Evolutionary conservation across 768 basidiomycete species (phyloP).

Genomic region (Tricholomella constricta): DNA sequence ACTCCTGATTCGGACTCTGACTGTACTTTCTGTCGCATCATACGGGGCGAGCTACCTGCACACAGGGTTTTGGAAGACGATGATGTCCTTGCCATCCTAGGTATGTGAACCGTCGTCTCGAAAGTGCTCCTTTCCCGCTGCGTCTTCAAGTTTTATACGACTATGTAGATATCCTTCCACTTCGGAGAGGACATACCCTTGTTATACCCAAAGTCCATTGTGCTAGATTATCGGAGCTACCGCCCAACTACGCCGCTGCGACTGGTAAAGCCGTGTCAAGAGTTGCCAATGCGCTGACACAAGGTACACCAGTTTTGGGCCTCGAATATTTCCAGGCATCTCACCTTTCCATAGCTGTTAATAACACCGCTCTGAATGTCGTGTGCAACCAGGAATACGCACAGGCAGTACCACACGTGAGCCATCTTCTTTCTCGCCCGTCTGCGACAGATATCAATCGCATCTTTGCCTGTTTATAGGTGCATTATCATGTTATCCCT

Average conservation of each 20-base stretch:
- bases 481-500: conserved; percentile 78
- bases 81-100: conserved; percentile 64
- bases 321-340: neutral
- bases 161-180: conserved; percentile 63
- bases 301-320: conserved; percentile 41
- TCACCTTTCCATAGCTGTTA: conserved; percentile 42
- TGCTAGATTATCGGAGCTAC: conserved; percentile 64
- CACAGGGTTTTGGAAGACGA: conserved; percentile 63
- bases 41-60: conserved; percentile 48
- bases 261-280: conserved; percentile 59
- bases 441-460: no score
- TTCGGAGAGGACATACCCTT: conserved; percentile 67
- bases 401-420: conserved; percentile 76
- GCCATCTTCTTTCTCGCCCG: conserved; percentile 18
- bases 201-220: conserved; percentile 70
- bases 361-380: conserved; percentile 70
- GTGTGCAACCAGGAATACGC: conserved; percentile 85
- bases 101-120: conserved; percentile 30
- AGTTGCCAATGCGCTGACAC: conserved; percentile 62
- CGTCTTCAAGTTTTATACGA: neutral
- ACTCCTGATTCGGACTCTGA: conserved; percentile 35
- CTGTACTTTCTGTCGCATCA: conserved; percentile 70
- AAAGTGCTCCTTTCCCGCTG: neutral
- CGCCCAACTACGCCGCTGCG: conserved; percentile 58
- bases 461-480: conserved; percentile 47